Evolutionary conservation across 2,329 filamentous ascomycete genomes (phyloP).

Genomic region (Trichoderma polysporum): DNA sequence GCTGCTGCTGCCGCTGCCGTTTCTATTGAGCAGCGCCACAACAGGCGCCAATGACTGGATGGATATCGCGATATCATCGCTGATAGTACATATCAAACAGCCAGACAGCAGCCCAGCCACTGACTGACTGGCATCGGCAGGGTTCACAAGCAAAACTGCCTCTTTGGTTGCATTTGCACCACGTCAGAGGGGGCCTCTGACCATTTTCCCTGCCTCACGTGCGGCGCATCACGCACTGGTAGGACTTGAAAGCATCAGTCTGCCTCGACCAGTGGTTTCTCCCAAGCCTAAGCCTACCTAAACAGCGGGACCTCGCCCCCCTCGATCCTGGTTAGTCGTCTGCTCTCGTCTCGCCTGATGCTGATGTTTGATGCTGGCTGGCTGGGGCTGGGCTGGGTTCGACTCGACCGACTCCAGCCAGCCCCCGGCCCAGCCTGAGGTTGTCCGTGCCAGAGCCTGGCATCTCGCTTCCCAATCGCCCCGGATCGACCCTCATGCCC

Average conservation of each 20-base stretch:
- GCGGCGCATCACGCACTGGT: not conserved
- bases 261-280: not conserved
- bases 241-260: not conserved
- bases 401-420: not conserved
- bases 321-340: not conserved
- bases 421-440: not conserved
- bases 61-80: not conserved
- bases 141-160: constrained; percentile 1
- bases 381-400: not conserved
- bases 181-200: constrained; percentile 8
- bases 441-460: constrained; percentile 6
- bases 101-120: too few species aligned
- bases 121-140: not conserved
- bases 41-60: not conserved
- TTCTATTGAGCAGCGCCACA: not conserved
- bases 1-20: not conserved
- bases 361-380: not conserved
- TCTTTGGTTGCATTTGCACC: not conserved
- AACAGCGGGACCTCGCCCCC: not conserved
- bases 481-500: not conserved
- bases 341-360: not conserved
- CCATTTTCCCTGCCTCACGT: not conserved
- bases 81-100: not conserved
- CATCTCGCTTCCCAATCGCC: constrained; percentile 14
- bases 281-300: too few species aligned